Conservation (phyloP, 169 alveolate genomes). For the Plasmodium adleri region DNA sequence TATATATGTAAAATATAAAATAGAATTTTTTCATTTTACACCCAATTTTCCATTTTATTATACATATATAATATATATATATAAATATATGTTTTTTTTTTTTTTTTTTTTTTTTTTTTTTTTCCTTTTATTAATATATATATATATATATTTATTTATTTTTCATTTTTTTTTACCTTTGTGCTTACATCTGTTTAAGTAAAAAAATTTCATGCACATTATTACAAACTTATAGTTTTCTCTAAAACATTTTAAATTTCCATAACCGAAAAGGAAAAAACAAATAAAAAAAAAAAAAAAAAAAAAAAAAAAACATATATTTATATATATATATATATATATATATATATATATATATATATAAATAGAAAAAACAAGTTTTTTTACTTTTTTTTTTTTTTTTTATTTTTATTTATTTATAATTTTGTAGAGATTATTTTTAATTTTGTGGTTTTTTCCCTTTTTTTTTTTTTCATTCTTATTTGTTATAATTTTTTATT, state of each 20-base stretch:
- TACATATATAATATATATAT: neutral
- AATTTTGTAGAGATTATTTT: neutral
- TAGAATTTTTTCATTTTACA: slow-evolving; percentile 20
- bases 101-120: slow-evolving; percentile 3
- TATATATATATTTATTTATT: neutral
- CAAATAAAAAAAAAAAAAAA: slow-evolving; percentile 25
- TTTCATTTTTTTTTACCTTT: slow-evolving; percentile 2
- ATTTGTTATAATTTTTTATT: slow-evolving; percentile 7
- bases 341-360: neutral
- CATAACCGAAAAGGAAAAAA: slow-evolving; percentile 1
- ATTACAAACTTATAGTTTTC: neutral
- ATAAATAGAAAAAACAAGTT: neutral
- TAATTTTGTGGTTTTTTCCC: neutral
- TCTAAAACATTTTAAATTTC: too few relatives aligned
- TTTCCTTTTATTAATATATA: too few relatives aligned
- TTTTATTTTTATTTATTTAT: neutral
- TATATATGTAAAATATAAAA: neutral
- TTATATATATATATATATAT: too few relatives aligned
- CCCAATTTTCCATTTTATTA: slow-evolving; percentile 8
- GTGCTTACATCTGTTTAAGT: slow-evolving; percentile 1
- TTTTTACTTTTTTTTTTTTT: neutral
- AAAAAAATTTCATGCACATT: neutral
- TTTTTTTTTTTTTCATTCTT: neutral
- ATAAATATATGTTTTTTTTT: neutral
- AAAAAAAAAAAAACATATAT: too few relatives aligned